Base-by-base conservation (phyloP, 257 asterid species). In the Scutellaria minor region DNA sequence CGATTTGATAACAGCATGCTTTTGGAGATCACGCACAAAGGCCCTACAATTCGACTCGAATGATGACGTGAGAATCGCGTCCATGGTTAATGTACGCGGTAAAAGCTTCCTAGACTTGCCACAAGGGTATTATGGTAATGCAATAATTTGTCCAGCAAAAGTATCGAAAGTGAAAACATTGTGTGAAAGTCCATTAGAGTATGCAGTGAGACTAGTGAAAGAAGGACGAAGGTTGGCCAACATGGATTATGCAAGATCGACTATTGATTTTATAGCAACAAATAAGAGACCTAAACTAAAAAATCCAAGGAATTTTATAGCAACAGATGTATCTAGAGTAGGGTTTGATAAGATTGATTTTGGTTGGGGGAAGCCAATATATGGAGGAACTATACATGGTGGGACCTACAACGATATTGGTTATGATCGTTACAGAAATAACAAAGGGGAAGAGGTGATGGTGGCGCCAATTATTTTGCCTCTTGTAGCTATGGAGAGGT, bases 1-100 rank as follows among this genome's bases (percentile, higher is more conserved):
- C n/a, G 79, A 75, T 10, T 6, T 75, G 41, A 68, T 75, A 55
- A 54, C 79, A 0, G 75, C 79, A 1, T 75, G 79, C 45, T 2
- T 75, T 9, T 75, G 79, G 79, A 18, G 74, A 40, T 75, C 65
- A 12, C 68, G 69, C 41, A 31, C 69, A 2, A 46, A 42, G 8
- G 68, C 76, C 14, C 40, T 71, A 13, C 52, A 9, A 4, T 71
- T 20, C 15, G 20, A 35, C 61, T 42, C 69, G 0, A 24, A 60
- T 5, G 76, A 71, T 14, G 12, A n/a, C 13, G 5, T 71, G 39
- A 6, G 61, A 4, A 60, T 71, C 62, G 59, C 68, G 24, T 71
- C 69, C 42, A 6, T 44, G 9, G 69, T 71, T 0, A 31, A 50
- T 37, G 27, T 22, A 40, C 59, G 67, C 2, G 35, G 75, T 57